These are phyloP conservation scores for Leccinum obscurum DNA, from an alignment of 768 basidiomycete species.

Conservation along the genomic window DNA sequence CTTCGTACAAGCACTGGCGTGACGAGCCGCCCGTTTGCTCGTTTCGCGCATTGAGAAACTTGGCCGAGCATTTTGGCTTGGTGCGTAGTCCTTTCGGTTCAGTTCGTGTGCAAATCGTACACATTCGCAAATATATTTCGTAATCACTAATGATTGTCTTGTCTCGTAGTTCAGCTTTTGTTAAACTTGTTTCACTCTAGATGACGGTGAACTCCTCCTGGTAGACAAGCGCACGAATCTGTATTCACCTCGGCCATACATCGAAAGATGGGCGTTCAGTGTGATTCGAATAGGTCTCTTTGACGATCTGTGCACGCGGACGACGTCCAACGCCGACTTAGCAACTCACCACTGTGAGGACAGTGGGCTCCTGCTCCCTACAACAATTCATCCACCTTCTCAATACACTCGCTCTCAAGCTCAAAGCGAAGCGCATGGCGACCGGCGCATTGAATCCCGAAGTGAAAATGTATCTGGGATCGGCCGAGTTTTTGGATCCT, in stretches of 20 bases:
- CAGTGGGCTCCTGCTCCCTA: no score
- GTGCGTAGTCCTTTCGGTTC: background rate
- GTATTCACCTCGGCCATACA: constrained; percentile 57
- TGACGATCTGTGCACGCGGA: background rate
- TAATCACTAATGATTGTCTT: no score
- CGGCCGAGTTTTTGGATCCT: constrained; percentile 89
- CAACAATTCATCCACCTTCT: constrained; percentile 76
- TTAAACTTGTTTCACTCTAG: constrained; percentile 13
- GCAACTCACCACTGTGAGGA: constrained; percentile 60
- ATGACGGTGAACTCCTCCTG: no score
- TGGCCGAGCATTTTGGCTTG: constrained; percentile 18
- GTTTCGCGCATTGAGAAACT: constrained; percentile 18
- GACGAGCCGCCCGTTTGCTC: constrained; percentile 9
- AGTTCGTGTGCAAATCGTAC: background rate
- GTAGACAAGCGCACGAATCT: no score
- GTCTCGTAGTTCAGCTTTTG: constrained; percentile 10
- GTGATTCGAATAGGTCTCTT: background rate
- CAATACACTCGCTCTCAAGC: constrained; percentile 80
- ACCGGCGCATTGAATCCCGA: constrained; percentile 96
- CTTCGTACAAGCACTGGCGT: constrained; percentile 16
- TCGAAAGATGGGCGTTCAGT: constrained; percentile 63
- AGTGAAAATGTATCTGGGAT: constrained; percentile 94
- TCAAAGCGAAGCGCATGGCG: constrained; percentile 83
- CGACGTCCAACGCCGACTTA: constrained; percentile 32
- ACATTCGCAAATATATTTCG: background rate